Evolutionary conservation across 2,329 filamentous ascomycete species (phyloP), one percentile per base, ranked within the genome.

Genomic region (Alternaria novae-zelandiae): DNA sequence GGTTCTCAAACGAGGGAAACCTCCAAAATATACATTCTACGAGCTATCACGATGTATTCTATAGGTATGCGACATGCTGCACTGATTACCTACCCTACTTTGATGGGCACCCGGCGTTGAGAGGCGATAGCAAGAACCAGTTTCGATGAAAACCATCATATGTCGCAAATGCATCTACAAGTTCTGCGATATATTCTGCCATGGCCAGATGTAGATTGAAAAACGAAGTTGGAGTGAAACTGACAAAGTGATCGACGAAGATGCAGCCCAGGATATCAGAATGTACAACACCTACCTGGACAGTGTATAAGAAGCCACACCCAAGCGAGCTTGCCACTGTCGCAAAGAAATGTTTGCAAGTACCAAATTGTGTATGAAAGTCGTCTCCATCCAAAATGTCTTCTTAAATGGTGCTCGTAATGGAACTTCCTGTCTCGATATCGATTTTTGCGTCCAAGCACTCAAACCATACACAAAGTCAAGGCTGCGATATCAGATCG

Each of bases 121-220:
- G 30, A 32, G 3, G 4, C 30, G 30, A 32, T 32, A 32, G 30
- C 30, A 32, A 32, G 30, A 1, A 8, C 2, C 30, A 8, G 30
- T 15, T 13, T 32, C 30, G 30, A 32, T 32, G 30, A 36, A 10
- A 36, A 9, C 32, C 32, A 9, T 36, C 4, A 36, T 5, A 10
- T 32, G 2, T 36, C 4, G 32, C 32, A 36, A 2, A 9, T n/a
- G 32, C 15, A 10, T 1, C 10, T 36, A 36, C 15, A 9, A n/a
- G 15, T 9, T 28, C 4, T 28, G 10, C 1, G 25, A 12, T 12
- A 28, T 1, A 0, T 28, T 11, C 10, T 28, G 1, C 10, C 0
- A 28, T 36, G 2, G 32, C 15, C 15, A 36, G 32, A 5, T 36
- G 32, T 36, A n/a, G 2, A n/a, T 36, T n/a, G 32, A n/a, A n/a